These are phyloP conservation scores for Linderniella brevidens DNA, from an alignment of 257 asterid species.

Conservation along the genomic window DNA sequence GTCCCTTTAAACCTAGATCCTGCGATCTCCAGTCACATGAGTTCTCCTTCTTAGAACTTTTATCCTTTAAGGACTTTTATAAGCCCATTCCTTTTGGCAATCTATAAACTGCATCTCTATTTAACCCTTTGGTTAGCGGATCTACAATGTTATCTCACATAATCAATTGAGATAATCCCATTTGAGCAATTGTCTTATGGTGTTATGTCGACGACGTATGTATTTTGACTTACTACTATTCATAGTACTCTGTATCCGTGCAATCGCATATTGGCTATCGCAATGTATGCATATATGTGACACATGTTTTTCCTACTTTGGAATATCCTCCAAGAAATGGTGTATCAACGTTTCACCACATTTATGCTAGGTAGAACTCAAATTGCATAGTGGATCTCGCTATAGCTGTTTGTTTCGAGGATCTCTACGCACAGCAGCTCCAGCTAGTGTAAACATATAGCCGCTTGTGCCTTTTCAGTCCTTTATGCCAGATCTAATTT, in stretches of 20 bases:
- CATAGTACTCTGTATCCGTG: background rate
- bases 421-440: background rate
- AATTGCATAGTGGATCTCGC: background rate
- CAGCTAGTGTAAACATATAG: background rate
- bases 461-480: background rate
- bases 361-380: background rate
- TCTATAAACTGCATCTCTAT: background rate
- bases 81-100: background rate
- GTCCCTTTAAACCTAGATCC: too few species aligned
- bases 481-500: background rate
- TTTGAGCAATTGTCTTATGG: background rate
- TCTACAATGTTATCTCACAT: background rate
- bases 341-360: background rate
- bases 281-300: background rate
- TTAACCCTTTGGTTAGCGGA: background rate
- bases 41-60: too few species aligned
- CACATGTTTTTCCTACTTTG: background rate
- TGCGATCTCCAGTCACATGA: too few species aligned
- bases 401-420: slow-evolving; percentile 1
- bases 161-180: background rate
- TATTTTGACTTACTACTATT: background rate
- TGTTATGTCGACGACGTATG: background rate
- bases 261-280: background rate
- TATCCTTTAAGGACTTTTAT: background rate
- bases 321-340: slow-evolving; percentile 3